Evolutionary conservation across 257 asterid species (phyloP), one percentile per base, ranked within the genome.

Genomic region (Thymus mandschuricus): DNA sequence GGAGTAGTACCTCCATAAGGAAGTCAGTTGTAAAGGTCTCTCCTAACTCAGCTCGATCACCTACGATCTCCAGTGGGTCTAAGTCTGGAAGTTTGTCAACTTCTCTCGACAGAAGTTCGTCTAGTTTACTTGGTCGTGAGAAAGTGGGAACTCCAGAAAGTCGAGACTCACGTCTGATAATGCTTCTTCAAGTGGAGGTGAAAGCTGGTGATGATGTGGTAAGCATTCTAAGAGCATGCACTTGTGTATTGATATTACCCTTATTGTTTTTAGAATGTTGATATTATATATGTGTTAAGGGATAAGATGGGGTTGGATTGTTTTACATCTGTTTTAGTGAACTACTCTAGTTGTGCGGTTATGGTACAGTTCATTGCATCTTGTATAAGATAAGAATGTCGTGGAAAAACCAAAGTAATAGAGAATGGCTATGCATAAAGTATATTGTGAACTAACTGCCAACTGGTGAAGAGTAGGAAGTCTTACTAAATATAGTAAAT

Each of bases 201-300:
- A 92, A 87, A 85, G 99, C 94, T 81, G 82, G 97, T 29, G 97
- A 95, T 76, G 96, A 92, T 68, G 90, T 92, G 89, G 99, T 95
- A 92, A 80, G 89, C 71, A 29, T 74, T 63, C 70, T 65, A 71
- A 6, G 40, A 54, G 45, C 72, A 60, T 46, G 10, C 55, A 34
- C 61, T 13, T 64, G 61, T 68, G 60, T 50, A 27, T 21, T 21
- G 21, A 21, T 21, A 21, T 21, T 21, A 21, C 21, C 21, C 21
- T 21, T 21, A 21, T 46, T 56, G 48, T 21, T 15, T 15, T 15
- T 21, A 21, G 11, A 52, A 6, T 52, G 50, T 55, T 54, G 35
- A 66, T 21, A 8, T 60, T 69, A 49, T 59, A 27, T 59, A 69
- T 64, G 64, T 50, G n/a, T 62, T 48, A 30, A 44, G 43, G 64